phyloP scores from a whole-genome alignment of 352 stramenopile species.

The Phytophthora quininea region DNA sequence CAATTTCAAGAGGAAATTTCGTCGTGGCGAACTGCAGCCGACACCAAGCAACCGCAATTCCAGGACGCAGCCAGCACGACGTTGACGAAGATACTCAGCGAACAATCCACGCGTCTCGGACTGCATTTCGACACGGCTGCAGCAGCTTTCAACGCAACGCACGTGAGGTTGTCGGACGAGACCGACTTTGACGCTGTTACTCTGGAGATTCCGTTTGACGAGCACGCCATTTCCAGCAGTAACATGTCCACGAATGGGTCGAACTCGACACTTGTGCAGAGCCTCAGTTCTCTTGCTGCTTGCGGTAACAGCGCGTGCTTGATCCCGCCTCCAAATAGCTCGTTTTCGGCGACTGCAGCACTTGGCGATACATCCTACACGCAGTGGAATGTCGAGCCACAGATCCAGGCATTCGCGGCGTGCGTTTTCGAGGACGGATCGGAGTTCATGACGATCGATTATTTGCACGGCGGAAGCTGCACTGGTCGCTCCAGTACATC shows the following conservation, averaged over 20 bases:
- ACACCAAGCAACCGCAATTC: constrained; percentile 11
- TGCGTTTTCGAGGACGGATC: constrained; percentile 36
- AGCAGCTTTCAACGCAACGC: constrained; percentile 36
- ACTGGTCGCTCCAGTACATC: constrained; percentile 34
- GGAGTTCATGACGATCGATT: constrained; percentile 36
- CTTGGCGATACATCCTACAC: constrained; percentile 23
- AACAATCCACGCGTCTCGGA: constrained; percentile 25
- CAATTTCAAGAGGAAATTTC: constrained; percentile 26
- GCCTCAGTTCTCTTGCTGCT: constrained; percentile 19
- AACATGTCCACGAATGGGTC: constrained; percentile 8
- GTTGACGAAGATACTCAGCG: constrained; percentile 21
- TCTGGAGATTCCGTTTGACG: constrained; percentile 46
- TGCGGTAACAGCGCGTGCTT: constrained; percentile 43
- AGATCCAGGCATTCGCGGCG: constrained; percentile 47
- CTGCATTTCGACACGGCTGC: constrained; percentile 25
- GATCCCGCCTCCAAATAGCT: constrained; percentile 28
- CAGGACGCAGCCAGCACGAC: constrained; percentile 19
- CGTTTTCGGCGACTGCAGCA: constrained; percentile 12
- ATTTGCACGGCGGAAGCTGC: constrained; percentile 36
- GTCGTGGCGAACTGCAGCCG: constrained; percentile 15
- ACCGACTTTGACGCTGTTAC: constrained; percentile 48
- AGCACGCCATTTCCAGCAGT: constrained; percentile 19
- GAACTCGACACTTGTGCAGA: constrained; percentile 15
- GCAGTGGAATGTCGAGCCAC: constrained; percentile 30
- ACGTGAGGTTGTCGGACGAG: constrained; percentile 29